Base-by-base conservation (phyloP, 306 rosid species). In the Cucurbita moschata region DNA sequence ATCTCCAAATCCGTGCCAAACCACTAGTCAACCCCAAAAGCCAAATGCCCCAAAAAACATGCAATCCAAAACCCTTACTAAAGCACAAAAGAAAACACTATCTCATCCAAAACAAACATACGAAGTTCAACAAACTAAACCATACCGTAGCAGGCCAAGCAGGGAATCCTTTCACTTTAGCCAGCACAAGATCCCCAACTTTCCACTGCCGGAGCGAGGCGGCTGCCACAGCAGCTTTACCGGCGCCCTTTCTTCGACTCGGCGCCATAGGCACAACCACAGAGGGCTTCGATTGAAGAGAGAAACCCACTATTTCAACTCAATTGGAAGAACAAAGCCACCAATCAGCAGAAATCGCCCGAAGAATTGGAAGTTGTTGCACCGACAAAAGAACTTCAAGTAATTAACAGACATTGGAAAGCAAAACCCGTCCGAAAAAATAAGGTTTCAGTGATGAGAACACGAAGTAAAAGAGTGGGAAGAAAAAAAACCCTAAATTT, bases 81-180 rank as follows among this genome's bases (percentile, higher is more conserved):
- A 52, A 72, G 8, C 10, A 26, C 71, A 67, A 38, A 26, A 21
- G 40, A 9, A 52, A 0, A 54, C 62, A 23, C 26, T 53, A 21
- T 0, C 18, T 12, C 16, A 5, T 73, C 38, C 47, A 54, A 55
- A 55, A 14, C 9, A 7, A n/a, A 50, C 8, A 39, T 14, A 42
- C 55, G 37, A 4, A 72, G 74, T 55, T 16, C 49, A 35, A 16
- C 39, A 16, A 35, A 62, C 64, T 18, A 71, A 47, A 10, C 76
- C 83, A 39, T 74, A 90, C 98, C 84, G 88, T 89, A 44, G 98
- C 98, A 69, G 98, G 98, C 98, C 98, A 93, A 75, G 97, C 92
- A 82, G 98, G 97, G 81, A 87, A 93, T 10, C 98, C 98, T 67
- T 93, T 93, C 56, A 93, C 89, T 77, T 93, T 93, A 60, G 98